Evolutionary conservation across 163 green algal species (phyloP), one percentile per base, ranked within the genome.

Genomic region (Volvox carteri): DNA sequence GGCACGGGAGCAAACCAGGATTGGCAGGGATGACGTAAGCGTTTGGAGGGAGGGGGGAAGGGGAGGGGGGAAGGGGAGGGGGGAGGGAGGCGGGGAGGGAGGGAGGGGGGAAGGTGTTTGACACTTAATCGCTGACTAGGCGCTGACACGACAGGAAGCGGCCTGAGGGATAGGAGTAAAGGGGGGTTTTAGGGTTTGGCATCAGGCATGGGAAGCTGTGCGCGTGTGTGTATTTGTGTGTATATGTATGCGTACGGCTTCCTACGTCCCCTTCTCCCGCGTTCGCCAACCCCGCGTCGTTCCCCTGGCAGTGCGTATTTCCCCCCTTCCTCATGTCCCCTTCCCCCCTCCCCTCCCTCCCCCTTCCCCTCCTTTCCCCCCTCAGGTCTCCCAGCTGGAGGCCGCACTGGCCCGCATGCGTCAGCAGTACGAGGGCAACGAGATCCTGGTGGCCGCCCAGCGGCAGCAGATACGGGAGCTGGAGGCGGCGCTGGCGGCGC

Each of bases 391-490:
- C 14, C 56, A 78, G 21, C 65, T 87, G 62, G 65, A 87, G 67
- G 46, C 46, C 2, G 65, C 62, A 11, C 81, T 87, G 65, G 23
- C 48, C 5, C 46, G 65, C 81, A 87, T 87, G 81, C 65, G 81
- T 30, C 81, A 87, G 81, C 81, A 87, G 70, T 89, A 89, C 68
- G 84, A 89, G 68, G 84, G 84, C 50, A 89, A 89, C 50, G 84
- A 89, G 70, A 89, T 89, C 84, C 52, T 89, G 68, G 84, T 89
- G 50, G 84, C 77, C 50, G 68, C 84, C 8, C 68, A 84, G 84
- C 68, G 84, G 84, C 84, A 89, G 84, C 84, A 89, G 79, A 52
- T 87, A 37, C 30, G 70, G 28, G 84, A 89, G 50, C 84, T 89
- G 84, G 84, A 89, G 84, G 70, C 50, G 50, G 68, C 68, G 25